Base-by-base conservation (phyloP, 441 rosid species). In the Brassica balearica region DNA sequence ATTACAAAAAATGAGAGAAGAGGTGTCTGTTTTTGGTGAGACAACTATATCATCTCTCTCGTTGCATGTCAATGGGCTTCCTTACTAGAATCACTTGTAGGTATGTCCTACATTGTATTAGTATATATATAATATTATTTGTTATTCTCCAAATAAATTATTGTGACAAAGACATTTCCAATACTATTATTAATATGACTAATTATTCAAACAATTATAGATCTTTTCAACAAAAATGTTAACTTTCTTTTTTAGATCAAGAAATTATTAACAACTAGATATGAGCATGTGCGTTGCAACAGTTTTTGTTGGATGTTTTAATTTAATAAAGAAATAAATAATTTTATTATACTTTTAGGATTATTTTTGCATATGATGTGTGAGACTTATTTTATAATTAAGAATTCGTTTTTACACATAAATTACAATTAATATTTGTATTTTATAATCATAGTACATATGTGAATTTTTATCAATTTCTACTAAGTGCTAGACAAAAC, bases 51-150 rank as follows among this genome's bases (percentile, higher is more conserved):
- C 65, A 69, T 64, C 75, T 75, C 73, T 46, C 83, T 71, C 76
- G 36, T 70, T 70, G 48, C 80, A 75, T 58, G 69, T 75, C 65
- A 15, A 71, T 70, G 76, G 83, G 80, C 76, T 76, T 70, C 82
- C 65, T 80, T 78, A 67, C 69, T 73, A 56, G 46, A 72, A 64
- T 75, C 80, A 61, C 70, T 63, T 79, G 38, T 68, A 68, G 62
- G 36, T 60, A 61, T 68, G 77, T 53, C 77, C 74, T 73, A 59
- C 71, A 79, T 58, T 36, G 41, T 36, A 7, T 36, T 36, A 36
- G 41, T 4, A 25, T 75, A 70, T 69, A 51, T 63, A 63, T 69
- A 63, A 53, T 27, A 29, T 36, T 74, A 69, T 64, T 53, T 62
- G 7, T 74, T 69, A 74, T 80, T 80, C 68, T 46, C 64, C 43